Conservation (phyloP, 495 filamentous ascomycete species). For the Tuber magnatum region DNA sequence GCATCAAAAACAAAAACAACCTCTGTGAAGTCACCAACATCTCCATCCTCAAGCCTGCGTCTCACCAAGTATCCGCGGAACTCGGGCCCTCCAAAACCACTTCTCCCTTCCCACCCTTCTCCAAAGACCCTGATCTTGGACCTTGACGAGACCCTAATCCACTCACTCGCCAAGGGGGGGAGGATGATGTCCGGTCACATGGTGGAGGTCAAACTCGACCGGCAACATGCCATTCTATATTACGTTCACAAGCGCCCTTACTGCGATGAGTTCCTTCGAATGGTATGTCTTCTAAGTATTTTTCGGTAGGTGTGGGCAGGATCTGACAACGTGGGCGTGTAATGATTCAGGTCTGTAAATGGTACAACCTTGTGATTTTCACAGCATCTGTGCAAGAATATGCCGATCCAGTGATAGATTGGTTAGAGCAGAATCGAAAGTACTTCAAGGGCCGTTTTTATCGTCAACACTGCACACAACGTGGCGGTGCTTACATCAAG, state of each 20-base stretch:
- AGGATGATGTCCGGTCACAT: conserved; percentile 95
- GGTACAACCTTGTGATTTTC: conserved; percentile 97
- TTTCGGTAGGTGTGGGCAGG: neutral
- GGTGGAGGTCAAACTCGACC: conserved; percentile 93
- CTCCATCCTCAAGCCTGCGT: conserved; percentile 59
- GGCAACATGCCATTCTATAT: conserved; percentile 93
- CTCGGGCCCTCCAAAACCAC: conserved; percentile 77
- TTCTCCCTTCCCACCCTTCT: conserved; percentile 58
- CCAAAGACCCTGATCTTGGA: conserved; percentile 88
- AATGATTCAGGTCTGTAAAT: conserved; percentile 64
- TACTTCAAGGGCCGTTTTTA: conserved; percentile 91
- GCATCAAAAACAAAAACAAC: conserved; percentile 55
- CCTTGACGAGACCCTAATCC: conserved; percentile 93
- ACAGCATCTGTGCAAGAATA: conserved; percentile 98
- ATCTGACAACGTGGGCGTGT: conserved; percentile 2
- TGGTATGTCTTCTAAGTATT: conserved; percentile 47
- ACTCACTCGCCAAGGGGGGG: conserved; percentile 92
- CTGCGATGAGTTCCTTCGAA: conserved; percentile 92
- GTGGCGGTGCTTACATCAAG: conserved; percentile 95
- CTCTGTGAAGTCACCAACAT: conserved; percentile 82
- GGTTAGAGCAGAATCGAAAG: conserved; percentile 92
- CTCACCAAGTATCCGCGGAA: conserved; percentile 84
- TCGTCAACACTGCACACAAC: conserved; percentile 88
- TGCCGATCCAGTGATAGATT: conserved; percentile 97
- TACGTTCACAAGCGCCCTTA: conserved; percentile 97